Evolutionary conservation across 805 yeast species (phyloP), one percentile per base, ranked within the genome.

Genomic region (Ogataea populi-albae): DNA sequence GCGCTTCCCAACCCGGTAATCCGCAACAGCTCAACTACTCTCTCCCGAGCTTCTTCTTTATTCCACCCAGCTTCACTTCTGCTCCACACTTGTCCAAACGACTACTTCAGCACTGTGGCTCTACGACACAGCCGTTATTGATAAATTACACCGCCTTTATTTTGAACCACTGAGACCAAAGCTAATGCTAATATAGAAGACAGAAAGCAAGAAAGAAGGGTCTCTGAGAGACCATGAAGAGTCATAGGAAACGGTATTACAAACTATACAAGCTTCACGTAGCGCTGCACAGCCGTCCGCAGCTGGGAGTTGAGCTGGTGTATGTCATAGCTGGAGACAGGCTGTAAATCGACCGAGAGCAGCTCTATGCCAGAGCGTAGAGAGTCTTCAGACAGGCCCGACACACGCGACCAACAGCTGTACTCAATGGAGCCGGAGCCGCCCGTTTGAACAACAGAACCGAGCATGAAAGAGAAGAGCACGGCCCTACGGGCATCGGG

Each of bases 251-350:
- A n/a, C n/a, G n/a, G n/a, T n/a, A n/a, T n/a, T n/a, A n/a, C n/a
- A n/a, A 11, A 12, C 28, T 34, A 49, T 12, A 47, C 37, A 22
- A 46, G 36, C 32, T 51, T 51, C 18, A 52, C 47, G 23, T 50
- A 32, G 18, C 41, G 43, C 15, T 38, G 35, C 6, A 53, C 46
- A 33, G 46, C 51, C 4, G 31, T 21, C 23, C 42, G 31, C 23
- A 53, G 29, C 5, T 24, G 22, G 4, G 30, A 20, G 20, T 44
- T 50, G 18, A 48, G 23, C 9, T 10, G 21, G 3, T 21, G 24
- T 12, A 51, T 50, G 16, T 30, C 30, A 4, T 12, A n/a, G 9
- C 19, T 24, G 17, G 25, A 15, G 12, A 38, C 35, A 16, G 20
- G 17, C 11, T n/a, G 8, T 15, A 23, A 30, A 7, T 16, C 32